These are phyloP conservation scores for Angophora floribunda DNA, from an alignment of 345 rosid genomes.

Conservation along the genomic window DNA sequence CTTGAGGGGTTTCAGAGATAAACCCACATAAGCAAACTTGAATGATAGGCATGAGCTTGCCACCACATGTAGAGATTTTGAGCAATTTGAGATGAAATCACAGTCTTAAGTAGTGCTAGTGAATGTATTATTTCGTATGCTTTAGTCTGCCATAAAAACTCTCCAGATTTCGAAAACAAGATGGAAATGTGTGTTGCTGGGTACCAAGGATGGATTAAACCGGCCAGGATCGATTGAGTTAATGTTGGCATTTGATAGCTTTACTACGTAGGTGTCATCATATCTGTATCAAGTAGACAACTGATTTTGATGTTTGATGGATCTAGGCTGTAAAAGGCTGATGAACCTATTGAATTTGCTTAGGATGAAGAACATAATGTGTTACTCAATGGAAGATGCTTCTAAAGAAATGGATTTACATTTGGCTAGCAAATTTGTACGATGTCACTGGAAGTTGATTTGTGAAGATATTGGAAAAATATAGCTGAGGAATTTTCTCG, in stretches of 20 bases:
- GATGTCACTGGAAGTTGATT: background rate
- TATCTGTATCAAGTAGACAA: background rate
- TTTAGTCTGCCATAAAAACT: background rate
- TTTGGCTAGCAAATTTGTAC: background rate
- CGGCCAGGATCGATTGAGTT: background rate
- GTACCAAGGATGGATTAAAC: background rate
- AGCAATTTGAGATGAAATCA: background rate
- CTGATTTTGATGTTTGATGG: background rate
- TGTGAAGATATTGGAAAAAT: background rate
- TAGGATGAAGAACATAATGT: background rate
- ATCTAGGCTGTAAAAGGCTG: background rate
- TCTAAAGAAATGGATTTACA: background rate
- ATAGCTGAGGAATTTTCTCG: slow-evolving; percentile 5
- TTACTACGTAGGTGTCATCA: background rate
- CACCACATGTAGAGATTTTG: background rate
- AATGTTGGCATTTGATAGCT: background rate
- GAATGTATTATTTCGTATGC: background rate
- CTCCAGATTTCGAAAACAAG: background rate
- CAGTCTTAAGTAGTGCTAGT: background rate
- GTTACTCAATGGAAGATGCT: background rate
- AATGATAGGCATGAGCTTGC: background rate
- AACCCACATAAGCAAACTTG: background rate
- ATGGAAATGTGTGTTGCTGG: background rate
- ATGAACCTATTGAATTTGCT: background rate
- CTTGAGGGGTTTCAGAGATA: background rate